Evolutionary conservation across 2,329 filamentous ascomycete genomes (phyloP).

Genomic region (Coleophoma eucalyptorum): DNA sequence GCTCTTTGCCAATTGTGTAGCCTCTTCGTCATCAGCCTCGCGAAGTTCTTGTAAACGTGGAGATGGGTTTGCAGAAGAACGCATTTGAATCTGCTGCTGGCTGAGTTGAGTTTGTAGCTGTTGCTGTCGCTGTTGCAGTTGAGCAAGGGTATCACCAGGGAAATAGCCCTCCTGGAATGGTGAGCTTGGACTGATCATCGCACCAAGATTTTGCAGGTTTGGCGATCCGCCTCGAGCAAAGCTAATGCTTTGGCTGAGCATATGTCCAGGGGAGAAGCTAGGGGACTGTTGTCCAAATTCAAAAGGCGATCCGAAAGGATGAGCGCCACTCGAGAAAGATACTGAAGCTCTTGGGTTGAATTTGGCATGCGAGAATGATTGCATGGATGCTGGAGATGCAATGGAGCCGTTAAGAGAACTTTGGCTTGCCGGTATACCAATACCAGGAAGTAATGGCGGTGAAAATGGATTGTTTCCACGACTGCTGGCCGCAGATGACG

Average conservation of each 20-base stretch:
- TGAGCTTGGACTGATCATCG: conserved; percentile 60
- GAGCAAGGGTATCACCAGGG: conserved; percentile 33
- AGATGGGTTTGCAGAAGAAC: conserved; percentile 43
- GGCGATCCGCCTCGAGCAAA: conserved; percentile 60
- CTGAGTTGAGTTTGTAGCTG: conserved; percentile 47
- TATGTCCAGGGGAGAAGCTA: conserved; percentile 46
- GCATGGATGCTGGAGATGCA: conserved; percentile 70
- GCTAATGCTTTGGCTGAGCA: conserved; percentile 46
- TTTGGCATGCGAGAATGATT: conserved; percentile 48
- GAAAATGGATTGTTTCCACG: conserved; percentile 52
- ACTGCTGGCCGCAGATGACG: conserved; percentile 73
- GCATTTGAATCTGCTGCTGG: conserved; percentile 35
- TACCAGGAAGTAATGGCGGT: conserved; percentile 53
- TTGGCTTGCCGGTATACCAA: conserved; percentile 55
- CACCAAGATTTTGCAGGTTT: conserved; percentile 48
- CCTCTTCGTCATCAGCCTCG: conserved; percentile 66
- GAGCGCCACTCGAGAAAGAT: conserved; percentile 56
- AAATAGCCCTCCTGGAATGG: conserved; percentile 45
- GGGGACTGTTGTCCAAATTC: conserved; percentile 62
- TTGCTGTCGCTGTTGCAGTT: conserved; percentile 44
- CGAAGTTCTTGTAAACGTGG: conserved; percentile 67
- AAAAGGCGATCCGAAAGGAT: conserved; percentile 61
- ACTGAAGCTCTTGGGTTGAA: conserved; percentile 71
- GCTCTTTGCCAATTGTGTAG: conserved; percentile 34
- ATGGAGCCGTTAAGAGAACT: conserved; percentile 62